Base-by-base conservation (phyloP, 352 stramenopile species). In the Globisporangium barbulae region DNA sequence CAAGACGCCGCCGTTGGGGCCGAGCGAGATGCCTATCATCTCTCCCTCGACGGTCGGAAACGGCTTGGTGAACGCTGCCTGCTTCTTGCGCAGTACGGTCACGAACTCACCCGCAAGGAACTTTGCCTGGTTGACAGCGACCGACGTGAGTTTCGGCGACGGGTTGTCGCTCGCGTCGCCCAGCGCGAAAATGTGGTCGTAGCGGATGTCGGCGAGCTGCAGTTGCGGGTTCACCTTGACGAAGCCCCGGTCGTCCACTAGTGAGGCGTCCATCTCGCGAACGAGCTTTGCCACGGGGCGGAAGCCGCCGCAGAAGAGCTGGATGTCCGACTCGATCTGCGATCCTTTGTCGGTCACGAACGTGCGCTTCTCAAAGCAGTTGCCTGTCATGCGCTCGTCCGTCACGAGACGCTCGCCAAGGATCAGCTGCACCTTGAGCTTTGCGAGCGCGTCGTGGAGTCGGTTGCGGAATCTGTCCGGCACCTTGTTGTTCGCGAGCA, bases 341-440 rank as follows among this genome's bases (percentile, higher is more conserved):
- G 48, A 21, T 7, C 48, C 22, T n/a, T 35, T 53, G 30, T 53
- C 22, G 1, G 48, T 53, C 48, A 35, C 17, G 25, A 53, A 12
- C 22, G 48, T 53, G 22, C 30, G 48, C 48, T 53, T 53, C 48
- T 35, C 22, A 35, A 53, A 53, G 15, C 13, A 35, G 48, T 53
- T 30, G 48, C 8, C 7, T 5, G 4, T 19, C 48, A 53, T 19
- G 8, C 48, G 48, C 25, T 45, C 15, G 9, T 53, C 25, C 13
- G 48, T 9, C 48, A 53, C 9, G 48, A 53, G 48, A 13, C 48
- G 48, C 5, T 53, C 48, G 12, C 47, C 48, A 5, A 53, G 22
- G 25, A 53, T 37, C 48, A 53, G 22, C 48, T 53, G 28, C 48
- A 53, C 48, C 8, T 53, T 53, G 22, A 53, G 48, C 17, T 53